Base-by-base conservation (phyloP, 2,329 filamentous ascomycete genomes). In the Penicillium glabrum region DNA sequence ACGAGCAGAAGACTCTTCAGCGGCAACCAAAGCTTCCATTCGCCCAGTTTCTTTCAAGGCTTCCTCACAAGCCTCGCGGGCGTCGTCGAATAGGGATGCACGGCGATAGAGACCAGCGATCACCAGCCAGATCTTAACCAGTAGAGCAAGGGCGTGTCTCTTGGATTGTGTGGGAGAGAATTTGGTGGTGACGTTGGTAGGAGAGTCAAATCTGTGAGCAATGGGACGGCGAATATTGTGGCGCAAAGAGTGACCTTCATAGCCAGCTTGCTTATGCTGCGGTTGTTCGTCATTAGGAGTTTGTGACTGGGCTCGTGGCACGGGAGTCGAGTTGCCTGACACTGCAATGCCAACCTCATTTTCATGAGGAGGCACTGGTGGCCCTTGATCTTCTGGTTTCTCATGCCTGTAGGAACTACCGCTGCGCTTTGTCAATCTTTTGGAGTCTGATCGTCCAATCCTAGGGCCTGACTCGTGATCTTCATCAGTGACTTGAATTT, bases 41-140 rank as follows among this genome's bases (percentile, higher is more conserved):
- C 77, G 79, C 62, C 88, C 82, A 1, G 91, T 87, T 35, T 96
- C 82, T 69, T 89, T 90, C 57, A 86, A 82, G 1, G 93, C 95
- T 78, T 98, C 95, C 11, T 86, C 82, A 27, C 93, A 85, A 7
- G 93, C 91, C 51, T 88, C 90, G 64, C 85, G 85, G 13, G 90
- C 87, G 71, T 98, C 93, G 21, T 93, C 88, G 54, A 86, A 85
- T 78, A 96, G 86, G 9, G 84, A 84, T 8, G 93, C 91, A 52
- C 91, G 85, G 27, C 91, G 86, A 70, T 98, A 99, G 62, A 98
- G 87, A 0, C 89, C 89, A 2, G 91, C 89, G 59, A 97, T 91
- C 70, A 95, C 89, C 9, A 97, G 80, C 95, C 95, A 99, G 31
- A 97, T 87, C 62, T 88, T 89, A 21, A 92, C 79, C 16, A 99